A percentile compares a stretch with the other conserved stretches of the same genome.
phyloP scores from a whole-genome alignment of 2,329 filamentous ascomycete genomes.

The Calonectria crousiana region DNA sequence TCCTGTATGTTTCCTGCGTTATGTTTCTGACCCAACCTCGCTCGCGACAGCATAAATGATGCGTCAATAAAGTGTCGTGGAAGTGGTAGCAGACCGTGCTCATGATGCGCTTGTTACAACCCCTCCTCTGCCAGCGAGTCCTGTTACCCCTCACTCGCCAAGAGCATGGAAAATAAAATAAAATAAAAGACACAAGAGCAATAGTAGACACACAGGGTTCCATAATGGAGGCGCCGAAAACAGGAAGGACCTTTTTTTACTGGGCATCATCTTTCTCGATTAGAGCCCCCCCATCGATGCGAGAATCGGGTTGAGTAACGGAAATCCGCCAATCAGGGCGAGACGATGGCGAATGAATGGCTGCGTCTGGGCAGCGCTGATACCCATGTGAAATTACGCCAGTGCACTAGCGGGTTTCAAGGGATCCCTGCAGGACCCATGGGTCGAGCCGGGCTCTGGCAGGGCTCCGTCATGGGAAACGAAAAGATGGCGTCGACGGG shows the following conservation, averaged over 20 bases:
- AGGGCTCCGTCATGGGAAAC: conserved; percentile 12
- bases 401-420: conserved; percentile 67
- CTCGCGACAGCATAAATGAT: background rate
- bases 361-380: conserved; percentile 52
- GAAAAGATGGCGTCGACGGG: conserved; percentile 12
- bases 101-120: background rate
- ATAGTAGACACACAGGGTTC: background rate
- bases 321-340: conserved; percentile 27
- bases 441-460: conserved; percentile 10
- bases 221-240: conserved; percentile 5
- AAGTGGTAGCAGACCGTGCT: background rate
- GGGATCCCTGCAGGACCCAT: conserved; percentile 46
- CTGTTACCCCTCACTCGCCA: conserved; percentile 2
- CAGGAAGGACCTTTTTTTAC: conserved; percentile 15
- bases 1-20: conserved; percentile 33
- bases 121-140: background rate
- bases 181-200: background rate
- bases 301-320: background rate
- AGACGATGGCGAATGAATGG: conserved; percentile 13
- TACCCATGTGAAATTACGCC: conserved; percentile 62
- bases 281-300: background rate
- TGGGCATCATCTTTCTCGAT: conserved; percentile 1
- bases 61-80: background rate
- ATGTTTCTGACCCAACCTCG: conserved; percentile 30
- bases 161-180: background rate